phyloP scores from a whole-genome alignment of 345 rosid genomes.

The Cardamine occulta region DNA sequence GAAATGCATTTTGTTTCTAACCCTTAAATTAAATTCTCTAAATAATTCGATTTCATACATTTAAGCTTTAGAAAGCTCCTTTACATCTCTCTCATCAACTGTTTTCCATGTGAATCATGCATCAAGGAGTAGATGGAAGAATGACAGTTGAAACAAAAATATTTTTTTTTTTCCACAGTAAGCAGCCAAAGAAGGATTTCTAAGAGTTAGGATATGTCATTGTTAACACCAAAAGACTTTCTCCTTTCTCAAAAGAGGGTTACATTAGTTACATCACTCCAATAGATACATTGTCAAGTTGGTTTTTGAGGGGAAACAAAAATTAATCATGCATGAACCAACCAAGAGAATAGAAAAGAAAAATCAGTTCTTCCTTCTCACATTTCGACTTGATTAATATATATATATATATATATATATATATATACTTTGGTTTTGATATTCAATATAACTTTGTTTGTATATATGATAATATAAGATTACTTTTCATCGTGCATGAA shows the following conservation, averaged over 20 bases:
- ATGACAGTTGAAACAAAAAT: not conserved
- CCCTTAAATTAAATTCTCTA: not conserved
- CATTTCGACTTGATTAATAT: not conserved
- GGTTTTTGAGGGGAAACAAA: not conserved
- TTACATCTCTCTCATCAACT: not conserved
- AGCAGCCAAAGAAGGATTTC: constrained; percentile 22
- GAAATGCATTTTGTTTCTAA: not conserved
- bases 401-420: not conserved
- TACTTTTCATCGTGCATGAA: not conserved
- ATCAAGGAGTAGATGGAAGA: constrained; percentile 5
- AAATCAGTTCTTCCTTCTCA: not conserved
- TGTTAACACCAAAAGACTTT: constrained; percentile 16
- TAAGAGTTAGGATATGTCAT: constrained; percentile 20
- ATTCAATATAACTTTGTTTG: not conserved
- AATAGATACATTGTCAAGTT: constrained; percentile 6
- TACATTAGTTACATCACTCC: constrained; percentile 9
- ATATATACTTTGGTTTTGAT: not conserved
- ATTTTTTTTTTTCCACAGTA: too few species aligned
- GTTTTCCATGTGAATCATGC: constrained; percentile 29
- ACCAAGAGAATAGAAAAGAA: constrained; percentile 3
- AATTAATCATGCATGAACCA: constrained; percentile 27
- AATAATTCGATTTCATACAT: not conserved
- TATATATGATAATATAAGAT: not conserved
- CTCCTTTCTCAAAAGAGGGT: constrained; percentile 21
- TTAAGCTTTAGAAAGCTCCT: not conserved